A percentile compares a stretch with the other conserved stretches of the same genome.
phyloP scores from a whole-genome alignment of 2,329 filamentous ascomycete species.

The Pestalotiopsis sp. region DNA sequence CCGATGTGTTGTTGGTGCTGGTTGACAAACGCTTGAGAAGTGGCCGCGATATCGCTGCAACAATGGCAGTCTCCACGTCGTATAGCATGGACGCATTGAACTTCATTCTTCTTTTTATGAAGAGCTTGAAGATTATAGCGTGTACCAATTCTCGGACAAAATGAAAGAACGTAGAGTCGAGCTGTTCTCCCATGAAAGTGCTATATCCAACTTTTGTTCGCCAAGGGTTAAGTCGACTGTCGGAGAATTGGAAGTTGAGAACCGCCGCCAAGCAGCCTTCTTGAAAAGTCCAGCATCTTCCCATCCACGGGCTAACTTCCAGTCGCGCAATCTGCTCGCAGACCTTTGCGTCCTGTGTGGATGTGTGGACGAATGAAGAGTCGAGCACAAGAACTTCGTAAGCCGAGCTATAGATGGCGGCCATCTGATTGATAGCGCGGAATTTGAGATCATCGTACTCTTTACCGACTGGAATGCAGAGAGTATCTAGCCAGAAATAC shows the following conservation, averaged over 20 bases:
- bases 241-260: background rate
- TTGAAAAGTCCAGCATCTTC: background rate
- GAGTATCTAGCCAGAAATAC: conserved; percentile 3
- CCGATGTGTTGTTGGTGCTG: background rate
- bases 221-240: background rate
- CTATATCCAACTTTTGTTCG: background rate
- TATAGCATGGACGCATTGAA: background rate
- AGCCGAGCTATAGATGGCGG: background rate
- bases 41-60: background rate
- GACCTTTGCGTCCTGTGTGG: background rate
- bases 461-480: background rate
- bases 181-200: background rate
- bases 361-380: background rate
- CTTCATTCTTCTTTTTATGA: background rate
- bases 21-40: background rate
- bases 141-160: background rate
- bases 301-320: background rate
- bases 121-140: background rate
- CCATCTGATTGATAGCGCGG: conserved; percentile 2
- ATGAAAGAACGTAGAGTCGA: background rate
- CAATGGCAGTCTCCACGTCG: background rate
- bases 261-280: background rate
- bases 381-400: conserved; percentile 3
- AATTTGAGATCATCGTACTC: background rate
- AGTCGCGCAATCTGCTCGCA: background rate